Conservation (phyloP, 2,329 filamentous ascomycete genomes). For the Aspergillus sp. region DNA sequence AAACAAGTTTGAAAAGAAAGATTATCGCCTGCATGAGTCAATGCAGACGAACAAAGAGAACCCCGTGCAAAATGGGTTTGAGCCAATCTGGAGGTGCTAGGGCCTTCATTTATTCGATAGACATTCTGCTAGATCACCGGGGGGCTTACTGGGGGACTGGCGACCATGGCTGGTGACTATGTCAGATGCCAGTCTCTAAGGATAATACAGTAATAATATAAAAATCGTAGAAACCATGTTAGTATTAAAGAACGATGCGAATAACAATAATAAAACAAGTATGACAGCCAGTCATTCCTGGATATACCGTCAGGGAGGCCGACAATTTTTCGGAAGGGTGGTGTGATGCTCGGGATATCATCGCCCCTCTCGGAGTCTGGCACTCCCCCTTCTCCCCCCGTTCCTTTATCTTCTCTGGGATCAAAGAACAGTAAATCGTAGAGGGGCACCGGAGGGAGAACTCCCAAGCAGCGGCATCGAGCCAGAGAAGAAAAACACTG, state of each 20-base stretch:
- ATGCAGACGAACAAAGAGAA: constrained; percentile 1
- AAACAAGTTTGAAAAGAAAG: neutral
- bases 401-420: neutral
- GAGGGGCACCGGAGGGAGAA: neutral
- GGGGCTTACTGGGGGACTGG: neutral
- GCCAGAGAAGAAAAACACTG: neutral
- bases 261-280: neutral
- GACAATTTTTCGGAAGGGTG: neutral
- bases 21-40: neutral
- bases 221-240: too few species aligned
- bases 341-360: neutral
- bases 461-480: too few species aligned
- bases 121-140: neutral
- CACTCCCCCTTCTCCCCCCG: neutral
- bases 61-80: neutral
- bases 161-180: constrained; percentile 9
- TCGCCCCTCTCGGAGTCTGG: neutral
- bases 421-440: neutral
- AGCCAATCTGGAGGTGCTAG: neutral
- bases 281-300: neutral
- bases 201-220: too few species aligned
- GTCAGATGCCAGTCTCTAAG: constrained; percentile 13
- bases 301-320: too few species aligned
- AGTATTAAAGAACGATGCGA: neutral
- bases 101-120: constrained; percentile 3